Evolutionary conservation across 2,329 filamentous ascomycete species (phyloP), one percentile per base, ranked within the genome.

Genomic region (Aspergillus fumigatus): DNA sequence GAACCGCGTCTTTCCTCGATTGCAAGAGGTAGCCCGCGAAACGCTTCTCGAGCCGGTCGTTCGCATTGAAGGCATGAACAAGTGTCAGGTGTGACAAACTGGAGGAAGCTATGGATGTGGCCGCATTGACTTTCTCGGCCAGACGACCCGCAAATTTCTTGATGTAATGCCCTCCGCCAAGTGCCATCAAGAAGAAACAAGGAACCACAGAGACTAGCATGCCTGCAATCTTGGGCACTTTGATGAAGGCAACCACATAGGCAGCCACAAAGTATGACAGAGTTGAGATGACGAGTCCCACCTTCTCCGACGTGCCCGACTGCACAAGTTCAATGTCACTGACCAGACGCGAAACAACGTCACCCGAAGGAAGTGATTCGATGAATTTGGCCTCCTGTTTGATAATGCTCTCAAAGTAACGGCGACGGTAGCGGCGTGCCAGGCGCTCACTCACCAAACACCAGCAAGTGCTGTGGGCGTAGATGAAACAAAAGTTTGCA

Each of bases 221-320:
- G 3, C 78, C 85, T 0, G 87, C 85, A 14, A 89, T 78, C 51
- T 78, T 77, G 7, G 82, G 76, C 59, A 87, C 79, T 64, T 86
- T 84, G 68, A 84, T 82, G 62, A 89, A 89, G 1, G 85, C 85
- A 17, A 89, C 82, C 6, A 86, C 75, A 61, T 87, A 89, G 4
- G 86, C 82, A 0, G 86, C 83, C 54, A 88, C 69, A 65, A 89
- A 89, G 70, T 88, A 89, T 1, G 84, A 84, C 17, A 83, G 69
- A 48, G 81, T 85, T 26, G 81, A 79, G 10, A 89, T 77, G 60
- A 83, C 81, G 29, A 88, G 80, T 49, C 86, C 86, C 14, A 88
- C 86, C 68, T 89, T 90, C 70, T 89, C 87, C 2, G 83, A 86
- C 0, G 86, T 88, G 8, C 87, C 87, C 0, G 81, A 79, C 66